Evolutionary conservation across 2,329 filamentous ascomycete genomes (phyloP).

Genomic region (Fusarium coffeatum): DNA sequence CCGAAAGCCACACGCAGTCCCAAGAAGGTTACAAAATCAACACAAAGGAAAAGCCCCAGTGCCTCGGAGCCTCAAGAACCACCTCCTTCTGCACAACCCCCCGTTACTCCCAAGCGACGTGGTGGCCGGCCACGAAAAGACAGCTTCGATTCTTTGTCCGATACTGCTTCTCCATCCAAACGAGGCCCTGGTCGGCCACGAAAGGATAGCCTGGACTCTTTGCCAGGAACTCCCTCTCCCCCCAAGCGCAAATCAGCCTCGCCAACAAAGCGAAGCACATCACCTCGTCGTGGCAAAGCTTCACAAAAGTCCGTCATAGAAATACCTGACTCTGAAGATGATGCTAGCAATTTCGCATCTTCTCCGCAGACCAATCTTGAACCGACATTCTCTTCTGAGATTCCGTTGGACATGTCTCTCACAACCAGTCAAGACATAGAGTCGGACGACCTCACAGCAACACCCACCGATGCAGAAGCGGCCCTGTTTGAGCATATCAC

Average conservation of each 20-base stretch:
- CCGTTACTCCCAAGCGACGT: slow-evolving; percentile 51
- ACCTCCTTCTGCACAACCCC: slow-evolving; percentile 51
- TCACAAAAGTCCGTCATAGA: slow-evolving; percentile 52
- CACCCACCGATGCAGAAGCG: slow-evolving; percentile 57
- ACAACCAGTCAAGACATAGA: slow-evolving; percentile 60
- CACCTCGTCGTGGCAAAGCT: slow-evolving; percentile 29
- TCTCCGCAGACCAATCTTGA: slow-evolving; percentile 53
- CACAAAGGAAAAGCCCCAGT: slow-evolving; percentile 48
- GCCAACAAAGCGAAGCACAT: slow-evolving; percentile 27
- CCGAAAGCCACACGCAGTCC: slow-evolving; percentile 9
- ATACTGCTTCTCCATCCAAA: slow-evolving; percentile 42
- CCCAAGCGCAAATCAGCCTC: slow-evolving; percentile 17
- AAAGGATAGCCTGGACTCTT: slow-evolving; percentile 48
- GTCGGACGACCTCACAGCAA: slow-evolving; percentile 55
- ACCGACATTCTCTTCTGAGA: slow-evolving; percentile 58
- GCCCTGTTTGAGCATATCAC: slow-evolving; percentile 65
- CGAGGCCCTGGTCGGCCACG: slow-evolving; percentile 56
- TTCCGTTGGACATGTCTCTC: slow-evolving; percentile 56
- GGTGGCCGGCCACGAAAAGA: slow-evolving; percentile 59
- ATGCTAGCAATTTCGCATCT: slow-evolving; percentile 43
- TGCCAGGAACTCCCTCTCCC: slow-evolving; percentile 1
- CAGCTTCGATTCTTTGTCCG: slow-evolving; percentile 14
- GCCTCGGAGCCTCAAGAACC: slow-evolving; percentile 48
- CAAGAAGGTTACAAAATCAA: slow-evolving; percentile 50
- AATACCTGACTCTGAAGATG: slow-evolving; percentile 64